These are phyloP conservation scores for Typha latifolia DNA, from an alignment of 176 grass and related monocot genomes.

Conservation along the genomic window DNA sequence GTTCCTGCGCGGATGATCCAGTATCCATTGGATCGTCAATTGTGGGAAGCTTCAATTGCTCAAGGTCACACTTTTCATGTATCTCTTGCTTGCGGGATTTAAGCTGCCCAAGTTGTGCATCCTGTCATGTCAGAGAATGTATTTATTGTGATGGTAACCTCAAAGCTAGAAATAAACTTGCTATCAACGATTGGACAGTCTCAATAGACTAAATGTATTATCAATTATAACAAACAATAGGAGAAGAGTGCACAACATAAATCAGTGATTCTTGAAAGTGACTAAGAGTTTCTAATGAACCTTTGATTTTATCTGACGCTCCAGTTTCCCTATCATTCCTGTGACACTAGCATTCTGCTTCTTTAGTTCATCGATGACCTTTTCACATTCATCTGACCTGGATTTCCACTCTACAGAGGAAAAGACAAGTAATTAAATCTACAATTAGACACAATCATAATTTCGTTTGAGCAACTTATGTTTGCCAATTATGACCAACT, in stretches of 20 bases:
- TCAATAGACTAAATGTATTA: not conserved
- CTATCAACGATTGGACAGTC: not conserved
- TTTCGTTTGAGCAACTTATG: not conserved
- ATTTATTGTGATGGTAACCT: constrained; percentile 19
- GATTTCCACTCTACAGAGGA: constrained; percentile 69
- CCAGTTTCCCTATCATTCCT: constrained; percentile 52
- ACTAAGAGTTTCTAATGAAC: constrained; percentile 18
- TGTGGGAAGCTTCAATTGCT: constrained; percentile 80
- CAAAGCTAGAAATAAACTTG: not conserved
- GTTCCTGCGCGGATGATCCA: constrained; percentile 31
- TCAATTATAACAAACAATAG: not conserved
- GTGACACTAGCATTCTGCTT: constrained; percentile 60
- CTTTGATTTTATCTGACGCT: constrained; percentile 75
- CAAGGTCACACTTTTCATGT: constrained; percentile 78
- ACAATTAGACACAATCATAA: not conserved
- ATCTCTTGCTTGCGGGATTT: constrained; percentile 50
- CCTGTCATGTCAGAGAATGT: constrained; percentile 36
- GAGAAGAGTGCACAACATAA: not conserved
- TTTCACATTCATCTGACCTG: constrained; percentile 90
- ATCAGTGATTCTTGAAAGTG: not conserved
- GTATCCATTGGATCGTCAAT: constrained; percentile 77
- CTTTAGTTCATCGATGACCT: constrained; percentile 63
- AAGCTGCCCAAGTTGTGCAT: constrained; percentile 54
- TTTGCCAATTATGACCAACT: not conserved
- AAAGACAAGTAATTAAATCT: not conserved